Percentiles rank a stretch among this genome's conserved stretches.
These are phyloP conservation scores for Pseudocercospora fuligena DNA, from an alignment of 2,329 filamentous ascomycete genomes.

Conservation along the genomic window DNA sequence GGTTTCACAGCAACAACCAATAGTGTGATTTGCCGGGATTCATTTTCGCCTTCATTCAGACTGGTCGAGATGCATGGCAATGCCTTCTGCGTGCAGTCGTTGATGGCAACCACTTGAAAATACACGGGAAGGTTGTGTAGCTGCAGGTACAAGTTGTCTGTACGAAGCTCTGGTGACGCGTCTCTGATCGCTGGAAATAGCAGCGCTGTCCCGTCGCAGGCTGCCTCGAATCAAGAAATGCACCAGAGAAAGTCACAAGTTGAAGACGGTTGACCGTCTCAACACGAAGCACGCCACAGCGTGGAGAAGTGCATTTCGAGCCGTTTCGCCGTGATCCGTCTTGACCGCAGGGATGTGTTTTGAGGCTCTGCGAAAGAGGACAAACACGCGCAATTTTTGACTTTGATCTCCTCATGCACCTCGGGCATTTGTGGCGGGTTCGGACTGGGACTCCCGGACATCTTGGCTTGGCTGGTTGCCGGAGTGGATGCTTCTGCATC, in stretches of 20 bases:
- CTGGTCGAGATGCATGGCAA: background rate
- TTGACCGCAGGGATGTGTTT: background rate
- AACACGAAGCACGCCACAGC: background rate
- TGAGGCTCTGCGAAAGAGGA: background rate
- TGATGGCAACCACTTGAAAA: background rate
- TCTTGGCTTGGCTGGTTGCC: background rate
- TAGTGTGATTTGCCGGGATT: background rate
- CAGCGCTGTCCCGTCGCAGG: background rate
- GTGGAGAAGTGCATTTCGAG: background rate
- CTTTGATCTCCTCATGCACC: background rate
- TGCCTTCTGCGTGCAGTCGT: background rate
- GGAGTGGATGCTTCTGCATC: background rate
- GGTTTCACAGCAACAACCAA: background rate
- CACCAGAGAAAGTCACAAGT: background rate
- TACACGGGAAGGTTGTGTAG: background rate
- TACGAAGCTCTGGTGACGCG: slow-evolving; percentile 6
- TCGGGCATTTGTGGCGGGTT: background rate
- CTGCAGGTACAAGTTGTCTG: slow-evolving; percentile 1
- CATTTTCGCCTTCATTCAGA: background rate
- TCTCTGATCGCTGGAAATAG: background rate
- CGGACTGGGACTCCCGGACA: background rate
- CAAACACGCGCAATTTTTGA: background rate
- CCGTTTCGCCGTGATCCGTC: background rate
- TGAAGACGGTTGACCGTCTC: background rate
- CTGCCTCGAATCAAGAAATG: background rate